Evolutionary conservation across 306 rosid species (phyloP).

Genomic region (Quillaja saponaria): DNA sequence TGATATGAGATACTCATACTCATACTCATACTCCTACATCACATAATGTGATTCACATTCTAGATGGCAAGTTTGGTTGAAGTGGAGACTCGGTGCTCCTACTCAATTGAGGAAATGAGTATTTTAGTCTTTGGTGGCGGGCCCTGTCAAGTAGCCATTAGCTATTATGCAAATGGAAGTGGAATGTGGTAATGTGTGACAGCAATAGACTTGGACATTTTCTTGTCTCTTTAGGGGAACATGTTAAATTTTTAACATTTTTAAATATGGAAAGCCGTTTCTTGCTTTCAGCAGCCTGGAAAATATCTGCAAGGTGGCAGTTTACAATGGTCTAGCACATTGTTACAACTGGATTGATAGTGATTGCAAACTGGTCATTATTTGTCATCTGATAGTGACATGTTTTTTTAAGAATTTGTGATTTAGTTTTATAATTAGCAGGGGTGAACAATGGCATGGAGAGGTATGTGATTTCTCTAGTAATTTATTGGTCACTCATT

Average conservation of each 20-base stretch:
- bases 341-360: not conserved
- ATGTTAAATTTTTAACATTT: conserved; percentile 6
- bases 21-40: too few relatives aligned
- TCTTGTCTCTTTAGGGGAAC: conserved; percentile 32
- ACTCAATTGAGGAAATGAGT: conserved; percentile 36
- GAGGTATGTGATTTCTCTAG: too few relatives aligned
- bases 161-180: conserved; percentile 16
- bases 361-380: too few relatives aligned
- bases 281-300: conserved; percentile 7
- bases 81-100: conserved; percentile 40
- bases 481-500: too few relatives aligned
- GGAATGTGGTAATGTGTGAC: conserved; percentile 25
- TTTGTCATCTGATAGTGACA: too few relatives aligned
- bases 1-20: too few relatives aligned
- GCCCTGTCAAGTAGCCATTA: conserved; percentile 26
- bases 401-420: too few relatives aligned
- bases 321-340: too few relatives aligned
- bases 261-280: conserved; percentile 24
- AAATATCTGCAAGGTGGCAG: not conserved
- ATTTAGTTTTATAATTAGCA: too few relatives aligned
- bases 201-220: conserved; percentile 27
- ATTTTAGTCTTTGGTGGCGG: conserved; percentile 18
- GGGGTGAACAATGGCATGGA: too few relatives aligned
- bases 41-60: too few relatives aligned
- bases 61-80: conserved; percentile 20